phyloP scores from a whole-genome alignment of 768 basidiomycete species.

The Saitozyma sp. region DNA sequence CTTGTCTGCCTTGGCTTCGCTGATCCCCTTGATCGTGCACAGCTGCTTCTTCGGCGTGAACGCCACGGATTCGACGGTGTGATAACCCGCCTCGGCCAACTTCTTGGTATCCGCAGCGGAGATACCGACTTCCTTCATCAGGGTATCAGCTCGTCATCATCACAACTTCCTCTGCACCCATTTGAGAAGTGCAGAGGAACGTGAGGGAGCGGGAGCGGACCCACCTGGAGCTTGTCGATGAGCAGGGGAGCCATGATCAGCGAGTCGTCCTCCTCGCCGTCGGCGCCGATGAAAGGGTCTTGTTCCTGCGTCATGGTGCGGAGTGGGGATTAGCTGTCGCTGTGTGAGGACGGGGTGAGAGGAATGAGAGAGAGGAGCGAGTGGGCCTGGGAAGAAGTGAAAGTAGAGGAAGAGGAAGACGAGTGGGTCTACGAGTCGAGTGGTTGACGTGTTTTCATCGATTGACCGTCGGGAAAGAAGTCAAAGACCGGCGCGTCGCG shows the following conservation, averaged over 20 bases:
- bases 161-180: not conserved
- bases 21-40: slow-evolving; percentile 90
- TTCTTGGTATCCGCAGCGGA: slow-evolving; percentile 91
- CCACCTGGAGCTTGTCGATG: slow-evolving; percentile 64
- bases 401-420: slow-evolving; percentile 2
- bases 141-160: not conserved
- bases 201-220: slow-evolving; percentile 8
- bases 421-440: not conserved
- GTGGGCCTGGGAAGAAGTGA: not conserved
- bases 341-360: not conserved
- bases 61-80: slow-evolving; percentile 93
- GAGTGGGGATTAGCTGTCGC: slow-evolving; percentile 1
- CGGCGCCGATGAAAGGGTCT: slow-evolving; percentile 33
- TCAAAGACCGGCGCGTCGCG: slow-evolving; percentile 13
- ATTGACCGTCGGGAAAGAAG: slow-evolving; percentile 6
- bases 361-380: not conserved
- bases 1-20: slow-evolving; percentile 95
- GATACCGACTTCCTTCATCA: slow-evolving; percentile 76
- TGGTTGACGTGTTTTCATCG: too few relatives aligned
- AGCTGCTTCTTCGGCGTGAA: slow-evolving; percentile 94
- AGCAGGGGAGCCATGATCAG: slow-evolving; percentile 77
- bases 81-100: slow-evolving; percentile 81
- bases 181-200: not conserved
- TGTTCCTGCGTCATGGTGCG: slow-evolving; percentile 37
- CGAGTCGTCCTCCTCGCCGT: slow-evolving; percentile 60